Evolutionary conservation across 1,284 basidiomycete species (phyloP).

Genomic region (Cystobasidiaceae sp.): DNA sequence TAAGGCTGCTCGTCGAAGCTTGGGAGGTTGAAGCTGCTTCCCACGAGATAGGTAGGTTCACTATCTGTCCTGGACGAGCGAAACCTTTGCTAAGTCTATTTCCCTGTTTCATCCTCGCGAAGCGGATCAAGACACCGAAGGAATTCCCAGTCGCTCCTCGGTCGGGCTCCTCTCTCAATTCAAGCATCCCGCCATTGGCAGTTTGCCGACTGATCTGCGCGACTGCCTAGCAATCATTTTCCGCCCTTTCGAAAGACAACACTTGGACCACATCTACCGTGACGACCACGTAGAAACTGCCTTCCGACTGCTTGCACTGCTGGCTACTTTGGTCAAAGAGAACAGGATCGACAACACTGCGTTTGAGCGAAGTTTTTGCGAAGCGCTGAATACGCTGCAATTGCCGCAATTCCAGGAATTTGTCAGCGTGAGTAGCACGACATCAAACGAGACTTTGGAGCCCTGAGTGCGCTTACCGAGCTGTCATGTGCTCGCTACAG

Average conservation of each 20-base stretch:
- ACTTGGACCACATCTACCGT: neutral
- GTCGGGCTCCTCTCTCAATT: constrained; percentile 7
- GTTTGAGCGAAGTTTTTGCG: neutral
- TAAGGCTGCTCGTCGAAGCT: constrained; percentile 9
- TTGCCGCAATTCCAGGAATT: constrained; percentile 5
- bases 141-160: too few relatives aligned
- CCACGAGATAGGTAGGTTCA: too few relatives aligned
- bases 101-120: too few relatives aligned
- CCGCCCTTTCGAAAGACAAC: neutral
- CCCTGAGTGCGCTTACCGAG: neutral
- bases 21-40: too few relatives aligned
- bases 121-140: too few relatives aligned
- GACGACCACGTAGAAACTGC: neutral
- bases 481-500: neutral
- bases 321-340: neutral
- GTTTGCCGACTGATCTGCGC: neutral
- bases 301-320: neutral
- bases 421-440: neutral
- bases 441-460: neutral
- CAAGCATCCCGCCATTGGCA: constrained; percentile 1
- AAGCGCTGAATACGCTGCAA: neutral
- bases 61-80: too few relatives aligned
- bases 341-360: neutral
- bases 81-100: too few relatives aligned
- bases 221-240: constrained; percentile 4